Evolutionary conservation across 2,329 filamentous ascomycete species (phyloP), one percentile per base, ranked within the genome.

Genomic region (Phaeosphaeria sp.): DNA sequence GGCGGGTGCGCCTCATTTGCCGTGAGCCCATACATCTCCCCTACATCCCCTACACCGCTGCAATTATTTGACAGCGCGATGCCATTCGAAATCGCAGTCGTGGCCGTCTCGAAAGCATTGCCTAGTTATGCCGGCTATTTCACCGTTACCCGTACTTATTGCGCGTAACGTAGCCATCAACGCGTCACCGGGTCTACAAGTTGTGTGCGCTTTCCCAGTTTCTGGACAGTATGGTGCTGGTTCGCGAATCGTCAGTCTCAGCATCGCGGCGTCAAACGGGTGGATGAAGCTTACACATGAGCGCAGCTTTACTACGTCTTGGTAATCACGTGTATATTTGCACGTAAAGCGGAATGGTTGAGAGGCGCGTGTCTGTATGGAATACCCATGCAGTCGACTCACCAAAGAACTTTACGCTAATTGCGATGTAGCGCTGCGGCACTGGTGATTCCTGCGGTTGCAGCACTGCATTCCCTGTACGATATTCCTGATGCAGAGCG

Each of bases 391-490:
- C 3, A 30, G 30, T 36, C 11, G 9, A 36, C 13, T 13, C 3
- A 13, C 30, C 6, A 11, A 36, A 36, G 30, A 7, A 36, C 3
- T 11, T 3, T 20, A 18, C 41, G 41, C 20, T 21, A 18, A 18
- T 43, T 20, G n/a, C 6, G 11, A 15, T 9, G 13, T 20, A 18
- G 41, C 41, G 20, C n/a, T 3, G 87, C 85, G 18, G 67, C 67
- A 6, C 15, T 87, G 84, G 4, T 77, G 88, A 80, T 90, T 44
- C 88, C 88, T 0, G 85, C 87, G 10, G 83, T 89, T 5, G 87
- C 87, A 30, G 85, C 88, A 7, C 68, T 90, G 3, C 88, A 90
- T 60, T 6, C 6, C 30, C 3, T 36, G 30, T 36, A 36, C 30
- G 30, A 36, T 11, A 36, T 36, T 36, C 30, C 13, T 11, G 25